These are phyloP conservation scores for Monilinia fructicola DNA, from an alignment of 2,329 filamentous ascomycete genomes.

Conservation along the genomic window DNA sequence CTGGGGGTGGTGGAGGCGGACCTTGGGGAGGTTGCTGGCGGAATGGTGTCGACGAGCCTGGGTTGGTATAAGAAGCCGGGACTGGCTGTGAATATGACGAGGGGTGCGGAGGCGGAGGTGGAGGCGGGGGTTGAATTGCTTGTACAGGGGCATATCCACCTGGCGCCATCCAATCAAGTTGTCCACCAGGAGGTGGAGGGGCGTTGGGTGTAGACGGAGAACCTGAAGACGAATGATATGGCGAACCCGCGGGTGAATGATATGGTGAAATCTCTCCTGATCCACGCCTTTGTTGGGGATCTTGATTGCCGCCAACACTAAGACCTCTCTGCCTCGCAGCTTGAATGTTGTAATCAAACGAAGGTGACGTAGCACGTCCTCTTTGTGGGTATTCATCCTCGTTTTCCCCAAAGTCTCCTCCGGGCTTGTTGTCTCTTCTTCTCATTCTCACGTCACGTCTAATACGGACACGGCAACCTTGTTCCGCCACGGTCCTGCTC, in stretches of 20 bases:
- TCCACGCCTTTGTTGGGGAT: slow-evolving; percentile 46
- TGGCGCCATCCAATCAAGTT: slow-evolving; percentile 33
- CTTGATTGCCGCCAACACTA: slow-evolving; percentile 33
- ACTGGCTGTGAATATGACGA: slow-evolving; percentile 23
- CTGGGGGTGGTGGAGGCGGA: slow-evolving; percentile 27
- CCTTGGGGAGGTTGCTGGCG: slow-evolving; percentile 24
- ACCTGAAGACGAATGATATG: slow-evolving; percentile 19
- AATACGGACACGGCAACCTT: slow-evolving; percentile 94
- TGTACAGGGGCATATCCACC: slow-evolving; percentile 20
- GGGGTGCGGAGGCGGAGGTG: slow-evolving; percentile 11
- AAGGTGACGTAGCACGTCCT: slow-evolving; percentile 36
- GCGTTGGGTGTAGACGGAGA: slow-evolving; percentile 31
- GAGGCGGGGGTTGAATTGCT: slow-evolving; percentile 1
- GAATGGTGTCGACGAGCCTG: slow-evolving; percentile 12
- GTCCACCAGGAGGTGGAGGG: slow-evolving; percentile 38
- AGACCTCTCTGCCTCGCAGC: slow-evolving; percentile 29
- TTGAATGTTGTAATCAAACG: neutral
- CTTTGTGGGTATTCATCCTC: slow-evolving; percentile 59
- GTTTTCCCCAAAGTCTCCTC: slow-evolving; percentile 48
- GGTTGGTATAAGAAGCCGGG: neutral
- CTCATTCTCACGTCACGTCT: slow-evolving; percentile 91
- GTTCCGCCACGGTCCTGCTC: slow-evolving; percentile 89
- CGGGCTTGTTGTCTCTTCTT: slow-evolving; percentile 71
- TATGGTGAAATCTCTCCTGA: slow-evolving; percentile 44
- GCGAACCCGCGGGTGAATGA: slow-evolving; percentile 19